Evolutionary conservation across 176 grass and related monocot species (phyloP), one percentile per base, ranked within the genome.

Genomic region (Cymbopogon citratus): DNA sequence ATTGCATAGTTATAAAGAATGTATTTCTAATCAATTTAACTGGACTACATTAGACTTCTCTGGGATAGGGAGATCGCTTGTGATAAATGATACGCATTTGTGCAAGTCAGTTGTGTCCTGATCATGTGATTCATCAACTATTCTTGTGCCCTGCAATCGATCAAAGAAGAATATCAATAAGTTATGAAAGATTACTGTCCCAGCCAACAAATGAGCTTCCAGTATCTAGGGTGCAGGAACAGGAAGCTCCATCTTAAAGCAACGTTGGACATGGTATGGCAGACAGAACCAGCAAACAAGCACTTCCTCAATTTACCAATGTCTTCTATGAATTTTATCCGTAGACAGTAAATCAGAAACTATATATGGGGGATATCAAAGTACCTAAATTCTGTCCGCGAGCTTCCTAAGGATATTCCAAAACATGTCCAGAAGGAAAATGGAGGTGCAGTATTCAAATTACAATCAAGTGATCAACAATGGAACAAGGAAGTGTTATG

Each of bases 71-170:
- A 56, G 69, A 38, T 79, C 63, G 40, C 41, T 82, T 25, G 80
- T 86, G 73, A 95, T 82, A 84, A 86, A 91, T 41, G 88, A 68
- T 77, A 95, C 16, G 44, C 92, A 99, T 87, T 99, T 99, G 73
- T 99, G 89, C 33, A 99, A 76, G 83, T 99, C 96, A 14, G 92
- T 99, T 16, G 96, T 99, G 84, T 99, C 96, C 83, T 95, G 92
- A 81, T 99, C 96, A 87, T 93, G 73, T 19, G 96, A 95, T 76
- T 93, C 87, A 78, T 99, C 96, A n/a, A 95, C 75, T 93, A 99
- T 79, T 73, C 80, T 66, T 18, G 88, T 71, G 45, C 89, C 91
- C 92, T 99, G 85, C 24, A 87, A 80, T 63, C 79, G 66, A 70
- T 41, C 77, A 81, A n/a, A 80, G 29, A 84, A 84, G 9, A 72